Conservation (phyloP, 208 protist genomes). For the Trypanosoma vivax region DNA sequence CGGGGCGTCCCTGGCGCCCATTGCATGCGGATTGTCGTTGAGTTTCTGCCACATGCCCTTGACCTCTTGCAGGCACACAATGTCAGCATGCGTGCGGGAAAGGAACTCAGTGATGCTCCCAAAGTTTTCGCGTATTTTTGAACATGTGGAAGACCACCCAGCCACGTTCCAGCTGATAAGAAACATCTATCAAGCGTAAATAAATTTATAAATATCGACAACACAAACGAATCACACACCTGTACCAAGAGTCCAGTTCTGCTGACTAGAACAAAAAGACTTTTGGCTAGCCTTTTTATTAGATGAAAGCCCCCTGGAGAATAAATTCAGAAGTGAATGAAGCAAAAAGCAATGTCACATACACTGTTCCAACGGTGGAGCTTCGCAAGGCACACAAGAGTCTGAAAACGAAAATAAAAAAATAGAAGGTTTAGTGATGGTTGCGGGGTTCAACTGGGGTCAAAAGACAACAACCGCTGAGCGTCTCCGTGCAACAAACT, state of each 20-base stretch:
- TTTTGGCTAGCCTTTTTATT: neutral
- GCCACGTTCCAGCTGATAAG: slow-evolving; percentile 88
- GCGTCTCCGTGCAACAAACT: too few species aligned
- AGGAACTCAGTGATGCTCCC: slow-evolving; percentile 68
- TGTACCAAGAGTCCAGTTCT: too few species aligned
- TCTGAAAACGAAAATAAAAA: slow-evolving; percentile 3
- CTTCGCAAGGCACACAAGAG: too few species aligned
- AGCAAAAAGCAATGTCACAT: too few species aligned
- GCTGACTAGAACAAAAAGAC: neutral
- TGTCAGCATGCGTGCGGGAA: slow-evolving; percentile 49
- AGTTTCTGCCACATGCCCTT: slow-evolving; percentile 68
- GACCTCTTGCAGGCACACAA: slow-evolving; percentile 82
- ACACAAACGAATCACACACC: too few species aligned
- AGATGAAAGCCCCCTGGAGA: neutral
- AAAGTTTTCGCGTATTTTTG: slow-evolving; percentile 67
- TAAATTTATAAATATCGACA: neutral
- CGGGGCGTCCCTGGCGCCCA: slow-evolving; percentile 53
- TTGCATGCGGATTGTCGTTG: slow-evolving; percentile 31
- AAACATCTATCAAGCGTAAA: slow-evolving; percentile 36
- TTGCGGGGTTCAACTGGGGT: too few species aligned
- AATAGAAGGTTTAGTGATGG: too few species aligned
- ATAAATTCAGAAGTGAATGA: neutral
- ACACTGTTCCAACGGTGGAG: too few species aligned
- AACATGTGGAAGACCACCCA: slow-evolving; percentile 70
- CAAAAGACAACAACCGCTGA: too few species aligned